Base-by-base conservation (phyloP, 2,329 filamentous ascomycete species). In the Trichoderma guizhouense region DNA sequence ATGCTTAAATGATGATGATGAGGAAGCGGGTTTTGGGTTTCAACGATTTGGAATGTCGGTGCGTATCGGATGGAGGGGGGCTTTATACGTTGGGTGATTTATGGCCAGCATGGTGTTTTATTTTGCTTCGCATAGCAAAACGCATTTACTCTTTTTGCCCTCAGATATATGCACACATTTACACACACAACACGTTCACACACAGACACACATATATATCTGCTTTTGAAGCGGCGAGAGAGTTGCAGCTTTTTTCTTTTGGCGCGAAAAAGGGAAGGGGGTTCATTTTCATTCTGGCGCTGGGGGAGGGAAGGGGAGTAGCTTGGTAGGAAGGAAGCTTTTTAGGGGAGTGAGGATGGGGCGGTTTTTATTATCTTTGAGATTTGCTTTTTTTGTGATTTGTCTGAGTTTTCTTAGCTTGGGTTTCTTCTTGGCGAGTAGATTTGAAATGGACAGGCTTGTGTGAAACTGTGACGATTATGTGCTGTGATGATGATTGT, bases 201-300 rank as follows among this genome's bases (percentile, higher is more conserved):
- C n/a, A 21, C 4, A 7, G 11, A 3, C 43, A 4, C n/a, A 51
- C 1, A 51, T 67, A 43, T 30, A 58, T 58, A 68, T 58, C 36
- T 68, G 26, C 60, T 43, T 34, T 21, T 47, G 62, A 57, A 30
- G 24, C 26, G n/a, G 24, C 18, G 11, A 34, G 55, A 5, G 11
- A 34, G 32, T 34, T 34, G 34, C 18, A 55, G 34, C 24, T 60
- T 55, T 65, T 39, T 43, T 26, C 8, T 60, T 34, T 61, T 4
- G 62, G 62, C 63, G 63, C 63, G 63, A 66, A 66, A 64, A 28
- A 32, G 39, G 51, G 32, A 53, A 14, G 24, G 21, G 64, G 64
- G 14, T 21, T 60, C 28, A 36, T 55, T 36, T 55, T 67, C 26
- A 28, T 67, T 67, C 64, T 57, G 64, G 64, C 64, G 64, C 64